Base-by-base conservation (phyloP, 129 eudicot genomes). In the Heracleum sosnowskyi region DNA sequence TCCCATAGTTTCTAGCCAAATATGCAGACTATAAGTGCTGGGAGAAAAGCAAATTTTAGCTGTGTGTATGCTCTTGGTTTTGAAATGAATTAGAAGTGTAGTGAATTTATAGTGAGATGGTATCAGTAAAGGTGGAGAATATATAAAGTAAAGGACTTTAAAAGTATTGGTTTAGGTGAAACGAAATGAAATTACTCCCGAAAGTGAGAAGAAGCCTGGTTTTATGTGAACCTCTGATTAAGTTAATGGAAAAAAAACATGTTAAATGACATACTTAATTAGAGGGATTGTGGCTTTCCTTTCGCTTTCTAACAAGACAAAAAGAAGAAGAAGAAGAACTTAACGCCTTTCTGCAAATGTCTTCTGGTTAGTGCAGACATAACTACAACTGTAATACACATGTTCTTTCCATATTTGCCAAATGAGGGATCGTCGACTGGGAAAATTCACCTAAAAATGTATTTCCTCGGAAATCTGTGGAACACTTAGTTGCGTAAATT, bases 71-170 rank as follows among this genome's bases (percentile, higher is more conserved):
- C 45, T 77, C 40, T 57, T 15, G 63, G 62, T 40, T 68, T 57
- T 77, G 41, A 45, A 46, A 64, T n/a, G 22, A 39, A 31, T 53
- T 8, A 24, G 51, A 77, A 69, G 4, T 69, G 11, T 44, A 15
- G 7, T 55, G 84, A 34, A 73, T 84, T 80, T 84, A 84, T 84
- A 84, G 77, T 44, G 18, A 78, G 79, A 28, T 44, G 79, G 49
- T 17, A 1, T 57, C 46, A 45, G 36, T 35, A 22, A 41, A 20
- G 53, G 33, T 40, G 35, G 51, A 41, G 76, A 72, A 20, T 24
- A 37, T 37, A 24, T 5, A 72, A 72, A 18, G 53, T 24, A 7
- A 3, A 72, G 17, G 34, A 41, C 4, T 42, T 72, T 39, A 3
- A 39, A 36, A 36, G 22, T 40, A 72, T 24, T 40, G 29, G 51